These are phyloP conservation scores for Letharia columbiana DNA, from an alignment of 495 filamentous ascomycete genomes.

Conservation along the genomic window DNA sequence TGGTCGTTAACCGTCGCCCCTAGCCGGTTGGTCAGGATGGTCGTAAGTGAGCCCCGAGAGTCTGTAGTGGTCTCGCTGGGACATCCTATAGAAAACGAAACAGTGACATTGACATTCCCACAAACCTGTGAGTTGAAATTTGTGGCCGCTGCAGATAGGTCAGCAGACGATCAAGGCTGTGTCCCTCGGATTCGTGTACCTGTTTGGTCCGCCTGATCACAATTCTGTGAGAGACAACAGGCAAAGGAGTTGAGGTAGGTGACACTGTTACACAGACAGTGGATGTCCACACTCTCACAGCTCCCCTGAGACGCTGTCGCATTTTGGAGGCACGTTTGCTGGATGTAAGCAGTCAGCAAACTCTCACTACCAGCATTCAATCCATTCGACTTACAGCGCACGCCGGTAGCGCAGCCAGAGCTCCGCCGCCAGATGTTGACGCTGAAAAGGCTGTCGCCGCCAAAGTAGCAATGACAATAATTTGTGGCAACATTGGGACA, in stretches of 20 bases:
- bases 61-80: background rate
- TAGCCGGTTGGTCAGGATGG: background rate
- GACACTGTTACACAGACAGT: constrained; percentile 24
- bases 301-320: constrained; percentile 3
- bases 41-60: background rate
- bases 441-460: constrained; percentile 3
- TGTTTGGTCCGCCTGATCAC: constrained; percentile 21
- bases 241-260: constrained; percentile 21
- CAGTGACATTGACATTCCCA: constrained; percentile 23
- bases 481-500: constrained; percentile 3
- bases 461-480: constrained; percentile 9
- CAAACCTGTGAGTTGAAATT: constrained; percentile 21
- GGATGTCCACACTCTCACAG: constrained; percentile 22
- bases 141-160: constrained; percentile 20
- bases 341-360: background rate
- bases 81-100: constrained; percentile 24
- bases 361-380: background rate
- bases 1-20: background rate
- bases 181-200: constrained; percentile 11
- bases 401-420: constrained; percentile 7
- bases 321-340: constrained; percentile 21
- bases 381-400: constrained; percentile 18
- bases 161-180: background rate
- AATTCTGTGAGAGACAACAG: constrained; percentile 25
- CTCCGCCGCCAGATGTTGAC: background rate